These are phyloP conservation scores for Dichotomopilus funicola DNA, from an alignment of 2,329 filamentous ascomycete species.

Conservation along the genomic window DNA sequence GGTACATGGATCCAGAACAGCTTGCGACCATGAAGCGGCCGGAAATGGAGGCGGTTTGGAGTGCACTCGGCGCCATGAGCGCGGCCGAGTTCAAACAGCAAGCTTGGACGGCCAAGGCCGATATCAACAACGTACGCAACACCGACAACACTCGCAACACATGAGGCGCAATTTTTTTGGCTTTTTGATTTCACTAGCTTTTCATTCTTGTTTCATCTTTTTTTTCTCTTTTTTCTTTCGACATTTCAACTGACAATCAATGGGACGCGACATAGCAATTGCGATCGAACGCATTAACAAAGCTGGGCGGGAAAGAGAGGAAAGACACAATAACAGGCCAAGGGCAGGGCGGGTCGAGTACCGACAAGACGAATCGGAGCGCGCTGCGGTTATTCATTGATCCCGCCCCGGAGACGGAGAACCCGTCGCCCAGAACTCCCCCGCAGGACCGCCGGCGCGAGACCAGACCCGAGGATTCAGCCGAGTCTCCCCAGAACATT, in stretches of 20 bases:
- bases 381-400: constrained; percentile 1
- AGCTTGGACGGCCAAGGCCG: constrained; percentile 14
- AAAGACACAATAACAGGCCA: not conserved
- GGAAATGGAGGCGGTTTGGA: constrained; percentile 12
- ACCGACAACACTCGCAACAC: constrained; percentile 2
- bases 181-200: too few relatives aligned
- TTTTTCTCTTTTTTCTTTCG: not conserved
- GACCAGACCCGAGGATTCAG: constrained; percentile 19
- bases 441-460: not conserved
- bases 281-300: not conserved
- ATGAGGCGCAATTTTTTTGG: too few relatives aligned
- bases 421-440: not conserved
- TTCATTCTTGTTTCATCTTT: not conserved
- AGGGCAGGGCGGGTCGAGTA: not conserved
- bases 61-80: constrained; percentile 7
- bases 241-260: constrained; percentile 5
- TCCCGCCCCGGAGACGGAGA: constrained; percentile 2
- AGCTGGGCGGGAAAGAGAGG: not conserved
- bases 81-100: constrained; percentile 12
- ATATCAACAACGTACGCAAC: constrained; percentile 16
- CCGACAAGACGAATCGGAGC: too few relatives aligned
- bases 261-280: constrained; percentile 4
- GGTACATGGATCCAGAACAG: constrained; percentile 13
- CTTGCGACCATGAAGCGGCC: constrained; percentile 9
- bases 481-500: constrained; percentile 18